These are phyloP conservation scores for Claviceps arundinis DNA, from an alignment of 2,329 filamentous ascomycete species.

Conservation along the genomic window DNA sequence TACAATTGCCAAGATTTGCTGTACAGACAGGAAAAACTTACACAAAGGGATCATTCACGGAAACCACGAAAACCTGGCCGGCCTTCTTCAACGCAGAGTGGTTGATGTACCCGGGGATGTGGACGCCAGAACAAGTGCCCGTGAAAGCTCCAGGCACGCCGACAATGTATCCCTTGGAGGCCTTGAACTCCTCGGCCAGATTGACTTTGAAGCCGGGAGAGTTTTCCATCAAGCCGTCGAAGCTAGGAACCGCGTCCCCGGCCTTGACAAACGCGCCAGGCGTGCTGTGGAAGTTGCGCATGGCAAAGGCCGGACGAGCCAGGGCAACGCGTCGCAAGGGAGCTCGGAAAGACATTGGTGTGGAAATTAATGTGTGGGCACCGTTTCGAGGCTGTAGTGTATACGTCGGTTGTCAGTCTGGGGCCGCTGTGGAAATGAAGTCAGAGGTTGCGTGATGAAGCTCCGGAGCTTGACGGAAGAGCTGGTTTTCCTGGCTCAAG, in stretches of 20 bases:
- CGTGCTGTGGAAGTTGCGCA: slow-evolving; percentile 49
- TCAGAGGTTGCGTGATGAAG: neutral
- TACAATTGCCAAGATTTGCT: neutral
- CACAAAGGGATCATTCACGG: slow-evolving; percentile 93
- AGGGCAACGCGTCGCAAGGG: slow-evolving; percentile 20
- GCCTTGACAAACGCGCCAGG: slow-evolving; percentile 52
- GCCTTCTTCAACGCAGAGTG: slow-evolving; percentile 65
- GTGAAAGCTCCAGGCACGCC: slow-evolving; percentile 73
- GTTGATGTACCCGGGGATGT: slow-evolving; percentile 79
- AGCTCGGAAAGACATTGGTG: slow-evolving; percentile 24
- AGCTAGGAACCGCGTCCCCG: slow-evolving; percentile 65
- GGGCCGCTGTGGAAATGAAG: no score
- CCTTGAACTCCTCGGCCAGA: slow-evolving; percentile 60
- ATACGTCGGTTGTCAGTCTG: no score
- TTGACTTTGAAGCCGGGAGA: slow-evolving; percentile 90
- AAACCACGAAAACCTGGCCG: slow-evolving; percentile 77
- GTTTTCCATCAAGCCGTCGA: slow-evolving; percentile 67
- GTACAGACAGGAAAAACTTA: slow-evolving; percentile 31
- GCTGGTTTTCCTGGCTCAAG: no score
- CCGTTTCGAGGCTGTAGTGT: no score
- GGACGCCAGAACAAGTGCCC: slow-evolving; percentile 43
- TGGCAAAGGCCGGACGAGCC: slow-evolving; percentile 15
- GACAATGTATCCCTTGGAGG: slow-evolving; percentile 67
- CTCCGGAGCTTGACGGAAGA: neutral
- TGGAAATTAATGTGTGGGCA: neutral